Conservation (phyloP, 2,329 filamentous ascomycete species). For the Seiridium unicorne region DNA sequence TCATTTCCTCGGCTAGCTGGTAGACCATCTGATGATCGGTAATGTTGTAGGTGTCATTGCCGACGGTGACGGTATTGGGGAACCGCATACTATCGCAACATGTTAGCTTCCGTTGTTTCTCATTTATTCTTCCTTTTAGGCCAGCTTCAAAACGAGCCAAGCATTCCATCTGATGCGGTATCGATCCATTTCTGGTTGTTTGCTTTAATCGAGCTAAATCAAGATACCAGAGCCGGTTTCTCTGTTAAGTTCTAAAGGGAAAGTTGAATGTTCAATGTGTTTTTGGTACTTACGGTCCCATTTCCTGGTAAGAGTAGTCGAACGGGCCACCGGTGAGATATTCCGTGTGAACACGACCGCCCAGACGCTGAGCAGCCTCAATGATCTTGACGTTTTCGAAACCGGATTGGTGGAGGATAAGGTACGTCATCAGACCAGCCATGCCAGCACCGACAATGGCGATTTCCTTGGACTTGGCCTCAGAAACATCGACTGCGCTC, state of each 20-base stretch:
- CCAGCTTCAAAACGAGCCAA: too few species aligned
- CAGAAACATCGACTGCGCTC: slow-evolving; percentile 47
- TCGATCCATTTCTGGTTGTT: too few species aligned
- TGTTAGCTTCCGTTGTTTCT: too few species aligned
- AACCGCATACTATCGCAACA: slow-evolving; percentile 49
- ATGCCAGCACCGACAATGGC: slow-evolving; percentile 67
- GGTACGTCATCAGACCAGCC: slow-evolving; percentile 60
- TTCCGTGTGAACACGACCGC: slow-evolving; percentile 62
- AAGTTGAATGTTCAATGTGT: too few species aligned
- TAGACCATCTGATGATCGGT: slow-evolving; percentile 65
- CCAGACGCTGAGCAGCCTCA: slow-evolving; percentile 59
- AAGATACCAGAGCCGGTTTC: too few species aligned
- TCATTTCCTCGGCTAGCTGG: slow-evolving; percentile 59
- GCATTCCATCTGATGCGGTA: too few species aligned
- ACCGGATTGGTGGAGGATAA: slow-evolving; percentile 49
- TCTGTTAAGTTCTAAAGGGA: too few species aligned
- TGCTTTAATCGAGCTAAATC: too few species aligned
- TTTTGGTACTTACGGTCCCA: slow-evolving; percentile 43
- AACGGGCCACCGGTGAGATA: slow-evolving; percentile 59
- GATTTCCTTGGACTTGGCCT: slow-evolving; percentile 56
- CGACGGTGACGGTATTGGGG: slow-evolving; percentile 48
- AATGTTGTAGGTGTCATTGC: slow-evolving; percentile 57
- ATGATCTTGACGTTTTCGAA: slow-evolving; percentile 61
- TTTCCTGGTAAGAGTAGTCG: slow-evolving; percentile 67
- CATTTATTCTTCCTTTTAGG: too few species aligned